phyloP scores from a whole-genome alignment of 495 filamentous ascomycete species.

The Penicillium alfredii region DNA sequence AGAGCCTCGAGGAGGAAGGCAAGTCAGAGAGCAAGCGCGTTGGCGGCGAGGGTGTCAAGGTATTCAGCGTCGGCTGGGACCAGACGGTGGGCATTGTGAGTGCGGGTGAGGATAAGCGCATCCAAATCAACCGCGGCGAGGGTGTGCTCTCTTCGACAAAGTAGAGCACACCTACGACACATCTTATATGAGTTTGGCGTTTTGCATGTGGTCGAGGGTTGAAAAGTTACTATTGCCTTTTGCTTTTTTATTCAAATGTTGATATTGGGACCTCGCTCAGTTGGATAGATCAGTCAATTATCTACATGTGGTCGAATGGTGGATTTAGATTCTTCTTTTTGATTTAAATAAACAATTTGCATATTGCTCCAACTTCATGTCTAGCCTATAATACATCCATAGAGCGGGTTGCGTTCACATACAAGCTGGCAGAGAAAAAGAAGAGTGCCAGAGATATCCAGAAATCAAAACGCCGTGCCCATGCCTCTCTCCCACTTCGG shows the following conservation, averaged over 20 bases:
- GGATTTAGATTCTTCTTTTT: not conserved
- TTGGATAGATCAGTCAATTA: not conserved
- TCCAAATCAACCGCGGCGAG: constrained; percentile 78
- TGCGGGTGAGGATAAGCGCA: constrained; percentile 82
- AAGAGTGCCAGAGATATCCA: constrained; percentile 24
- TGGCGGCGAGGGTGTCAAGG: constrained; percentile 72
- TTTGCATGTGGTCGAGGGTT: constrained; percentile 25
- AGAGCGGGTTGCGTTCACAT: constrained; percentile 16
- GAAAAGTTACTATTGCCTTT: too few species aligned
- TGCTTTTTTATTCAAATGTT: too few species aligned
- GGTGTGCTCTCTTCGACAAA: constrained; percentile 38
- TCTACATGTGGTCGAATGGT: not conserved
- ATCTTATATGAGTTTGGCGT: constrained; percentile 31
- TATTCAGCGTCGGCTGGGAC: constrained; percentile 90
- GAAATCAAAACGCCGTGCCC: constrained; percentile 37
- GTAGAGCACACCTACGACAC: constrained; percentile 30
- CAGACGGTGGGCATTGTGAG: constrained; percentile 78
- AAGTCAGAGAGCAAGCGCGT: constrained; percentile 46
- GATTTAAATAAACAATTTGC: too few species aligned
- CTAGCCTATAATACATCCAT: constrained; percentile 30
- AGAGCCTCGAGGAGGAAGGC: constrained; percentile 51
- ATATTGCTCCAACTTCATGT: constrained; percentile 1
- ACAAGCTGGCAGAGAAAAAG: constrained; percentile 14
- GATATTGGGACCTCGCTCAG: too few species aligned
- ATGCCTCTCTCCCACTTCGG: constrained; percentile 28